A percentile compares a stretch with the other conserved stretches of the same genome.
Conservation (phyloP, 2,329 filamentous ascomycete species). For the Arthroderma uncinatum region DNA sequence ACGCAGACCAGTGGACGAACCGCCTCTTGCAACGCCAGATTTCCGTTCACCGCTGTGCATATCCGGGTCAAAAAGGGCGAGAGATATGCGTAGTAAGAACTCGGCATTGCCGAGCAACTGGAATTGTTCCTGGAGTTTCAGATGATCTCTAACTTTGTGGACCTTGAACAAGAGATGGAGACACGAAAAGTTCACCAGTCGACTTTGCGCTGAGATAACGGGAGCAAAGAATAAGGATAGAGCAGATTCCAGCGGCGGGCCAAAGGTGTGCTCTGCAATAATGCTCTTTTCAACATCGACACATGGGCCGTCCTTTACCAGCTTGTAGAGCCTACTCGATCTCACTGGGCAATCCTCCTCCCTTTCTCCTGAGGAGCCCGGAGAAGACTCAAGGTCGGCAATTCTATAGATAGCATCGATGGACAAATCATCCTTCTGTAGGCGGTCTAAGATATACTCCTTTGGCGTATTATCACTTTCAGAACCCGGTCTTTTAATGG, state of each 20-base stretch:
- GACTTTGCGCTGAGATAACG: conserved; percentile 61
- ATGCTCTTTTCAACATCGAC: conserved; percentile 14
- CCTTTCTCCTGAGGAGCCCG: background rate
- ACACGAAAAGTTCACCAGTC: conserved; percentile 64
- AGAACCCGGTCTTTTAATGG: conserved; percentile 11
- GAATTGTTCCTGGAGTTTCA: conserved; percentile 65
- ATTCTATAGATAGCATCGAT: conserved; percentile 11
- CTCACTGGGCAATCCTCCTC: background rate
- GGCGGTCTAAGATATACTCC: background rate
- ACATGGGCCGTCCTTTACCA: conserved; percentile 21
- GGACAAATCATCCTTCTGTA: background rate
- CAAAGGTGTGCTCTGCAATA: conserved; percentile 19
- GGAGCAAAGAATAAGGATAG: conserved; percentile 62
- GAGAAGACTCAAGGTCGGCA: background rate
- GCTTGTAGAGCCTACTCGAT: conserved; percentile 22
- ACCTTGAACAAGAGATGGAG: conserved; percentile 64
- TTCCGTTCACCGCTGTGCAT: conserved; percentile 66
- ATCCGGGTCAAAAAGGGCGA: conserved; percentile 75
- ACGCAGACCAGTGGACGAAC: conserved; percentile 68
- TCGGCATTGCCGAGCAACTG: conserved; percentile 75
- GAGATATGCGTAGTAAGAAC: conserved; percentile 67
- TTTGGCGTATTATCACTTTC: background rate
- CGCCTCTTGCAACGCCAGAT: conserved; percentile 55
- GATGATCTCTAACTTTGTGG: conserved; percentile 60
- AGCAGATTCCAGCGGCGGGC: conserved; percentile 41